phyloP scores from a whole-genome alignment of 352 stramenopile species.

The Globisporangium cederbergense region DNA sequence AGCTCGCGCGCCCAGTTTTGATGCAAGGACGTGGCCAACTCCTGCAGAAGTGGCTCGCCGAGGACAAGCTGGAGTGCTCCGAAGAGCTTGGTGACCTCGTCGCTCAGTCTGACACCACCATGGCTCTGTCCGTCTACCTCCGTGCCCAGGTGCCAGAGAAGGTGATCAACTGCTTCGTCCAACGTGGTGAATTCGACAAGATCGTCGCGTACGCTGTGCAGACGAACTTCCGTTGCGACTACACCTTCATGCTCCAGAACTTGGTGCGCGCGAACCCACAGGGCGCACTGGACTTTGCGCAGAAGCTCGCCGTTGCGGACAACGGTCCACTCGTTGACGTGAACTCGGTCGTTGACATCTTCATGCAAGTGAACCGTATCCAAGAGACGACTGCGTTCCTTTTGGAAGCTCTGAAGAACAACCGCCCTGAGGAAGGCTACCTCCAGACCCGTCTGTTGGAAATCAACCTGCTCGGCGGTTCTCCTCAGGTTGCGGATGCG shows the following conservation, averaged over 20 bases:
- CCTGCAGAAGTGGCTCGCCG: conserved; percentile 99
- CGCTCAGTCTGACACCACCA: conserved; percentile 93
- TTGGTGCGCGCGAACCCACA: conserved; percentile 98
- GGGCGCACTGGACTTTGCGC: conserved; percentile 96
- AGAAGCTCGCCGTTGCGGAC: conserved; percentile 96
- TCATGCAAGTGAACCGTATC: conserved; percentile 98
- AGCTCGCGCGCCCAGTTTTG: conserved; percentile 97
- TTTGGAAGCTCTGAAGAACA: conserved; percentile 98
- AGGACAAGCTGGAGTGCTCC: conserved; percentile 98
- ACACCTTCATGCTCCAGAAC: conserved; percentile 99
- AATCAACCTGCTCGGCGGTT: conserved; percentile 99
- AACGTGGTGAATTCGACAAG: conserved; percentile 99
- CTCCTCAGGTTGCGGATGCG: conserved; percentile 98
- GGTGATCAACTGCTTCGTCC: conserved; percentile 99
- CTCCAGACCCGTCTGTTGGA: conserved; percentile 99
- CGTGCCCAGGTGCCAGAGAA: conserved; percentile 97
- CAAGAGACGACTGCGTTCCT: conserved; percentile 99
- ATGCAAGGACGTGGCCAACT: conserved; percentile 96
- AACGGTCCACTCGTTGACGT: conserved; percentile 96
- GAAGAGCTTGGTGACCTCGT: conserved; percentile 98
- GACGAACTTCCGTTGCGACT: conserved; percentile 99
- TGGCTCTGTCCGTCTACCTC: conserved; percentile 98
- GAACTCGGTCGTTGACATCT: conserved; percentile 98
- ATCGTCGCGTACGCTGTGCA: conserved; percentile 94
- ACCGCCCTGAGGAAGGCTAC: conserved; percentile 98